These are phyloP conservation scores for Mycena galericulata DNA, from an alignment of 768 basidiomycete species.

Conservation along the genomic window DNA sequence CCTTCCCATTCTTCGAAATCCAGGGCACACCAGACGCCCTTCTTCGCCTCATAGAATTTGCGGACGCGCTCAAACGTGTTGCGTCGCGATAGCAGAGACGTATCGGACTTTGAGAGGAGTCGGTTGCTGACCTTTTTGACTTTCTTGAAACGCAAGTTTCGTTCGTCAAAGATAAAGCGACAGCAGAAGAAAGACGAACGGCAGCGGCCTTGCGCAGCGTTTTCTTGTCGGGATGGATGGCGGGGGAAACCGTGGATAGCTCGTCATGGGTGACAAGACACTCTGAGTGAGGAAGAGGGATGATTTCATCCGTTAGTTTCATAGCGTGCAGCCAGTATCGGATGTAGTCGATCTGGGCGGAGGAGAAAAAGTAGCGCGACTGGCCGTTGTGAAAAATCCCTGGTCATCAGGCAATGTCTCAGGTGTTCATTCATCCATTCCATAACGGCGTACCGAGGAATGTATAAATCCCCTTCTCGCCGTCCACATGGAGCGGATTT, in stretches of 20 bases:
- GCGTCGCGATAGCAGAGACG: constrained; percentile 66
- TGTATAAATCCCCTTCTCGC: constrained; percentile 73
- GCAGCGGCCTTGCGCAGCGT: constrained; percentile 70
- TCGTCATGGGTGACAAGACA: constrained; percentile 73
- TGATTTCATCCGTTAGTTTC: constrained; percentile 68
- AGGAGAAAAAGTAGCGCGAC: constrained; percentile 81
- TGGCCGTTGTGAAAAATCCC: constrained; percentile 79
- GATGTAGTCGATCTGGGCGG: constrained; percentile 87
- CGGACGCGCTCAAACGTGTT: constrained; percentile 77
- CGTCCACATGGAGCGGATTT: constrained; percentile 76
- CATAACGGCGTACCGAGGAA: constrained; percentile 60
- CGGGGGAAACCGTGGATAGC: constrained; percentile 54
- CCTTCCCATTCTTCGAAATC: constrained; percentile 89
- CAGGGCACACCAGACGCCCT: constrained; percentile 79
- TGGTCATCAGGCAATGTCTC: constrained; percentile 40
- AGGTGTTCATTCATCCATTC: not conserved
- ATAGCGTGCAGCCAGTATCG: constrained; percentile 87
- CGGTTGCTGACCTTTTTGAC: too few relatives aligned
- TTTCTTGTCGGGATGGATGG: constrained; percentile 58
- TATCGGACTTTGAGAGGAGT: constrained; percentile 56
- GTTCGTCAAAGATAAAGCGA: too few relatives aligned
- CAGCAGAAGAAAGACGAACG: constrained; percentile 50
- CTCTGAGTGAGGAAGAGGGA: constrained; percentile 83
- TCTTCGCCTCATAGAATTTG: constrained; percentile 68
- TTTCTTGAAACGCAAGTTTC: too few relatives aligned